These are phyloP conservation scores for Alternaria sp. DNA, from an alignment of 2,329 filamentous ascomycete genomes.

Conservation along the genomic window DNA sequence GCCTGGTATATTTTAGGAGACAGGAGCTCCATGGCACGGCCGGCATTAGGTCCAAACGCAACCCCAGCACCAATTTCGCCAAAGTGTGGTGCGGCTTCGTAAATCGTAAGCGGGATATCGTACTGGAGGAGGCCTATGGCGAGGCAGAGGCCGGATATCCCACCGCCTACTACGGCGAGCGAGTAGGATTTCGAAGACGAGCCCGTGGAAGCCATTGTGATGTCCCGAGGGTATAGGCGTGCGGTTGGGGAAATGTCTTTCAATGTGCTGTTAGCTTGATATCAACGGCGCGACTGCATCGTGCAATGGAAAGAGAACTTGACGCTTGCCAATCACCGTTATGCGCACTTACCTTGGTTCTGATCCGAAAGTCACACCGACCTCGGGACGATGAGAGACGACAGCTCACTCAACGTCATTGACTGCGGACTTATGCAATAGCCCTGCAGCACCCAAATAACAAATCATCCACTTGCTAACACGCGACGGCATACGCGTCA, in stretches of 20 bases:
- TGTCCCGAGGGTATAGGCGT: not conserved
- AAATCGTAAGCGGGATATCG: conserved; percentile 58
- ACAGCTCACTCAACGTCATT: not conserved
- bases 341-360: conserved; percentile 10
- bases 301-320: not conserved
- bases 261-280: not conserved
- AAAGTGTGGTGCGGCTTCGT: conserved; percentile 62
- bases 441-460: not conserved
- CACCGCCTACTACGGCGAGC: conserved; percentile 65
- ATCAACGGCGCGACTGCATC: not conserved
- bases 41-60: conserved; percentile 62
- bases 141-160: conserved; percentile 63
- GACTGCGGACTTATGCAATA: not conserved
- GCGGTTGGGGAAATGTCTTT: not conserved
- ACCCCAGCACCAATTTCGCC: conserved; percentile 66
- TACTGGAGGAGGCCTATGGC: conserved; percentile 60
- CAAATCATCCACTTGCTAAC: not conserved
- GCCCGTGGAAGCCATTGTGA: conserved; percentile 25
- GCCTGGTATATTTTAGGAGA: conserved; percentile 50
- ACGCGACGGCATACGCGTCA: not conserved
- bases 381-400: conserved; percentile 11
- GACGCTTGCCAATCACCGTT: conserved; percentile 5
- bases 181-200: conserved; percentile 47
- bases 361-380: conserved; percentile 21
- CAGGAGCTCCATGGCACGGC: conserved; percentile 61